phyloP scores from a whole-genome alignment of 306 rosid species.

The Vicia faba region DNA sequence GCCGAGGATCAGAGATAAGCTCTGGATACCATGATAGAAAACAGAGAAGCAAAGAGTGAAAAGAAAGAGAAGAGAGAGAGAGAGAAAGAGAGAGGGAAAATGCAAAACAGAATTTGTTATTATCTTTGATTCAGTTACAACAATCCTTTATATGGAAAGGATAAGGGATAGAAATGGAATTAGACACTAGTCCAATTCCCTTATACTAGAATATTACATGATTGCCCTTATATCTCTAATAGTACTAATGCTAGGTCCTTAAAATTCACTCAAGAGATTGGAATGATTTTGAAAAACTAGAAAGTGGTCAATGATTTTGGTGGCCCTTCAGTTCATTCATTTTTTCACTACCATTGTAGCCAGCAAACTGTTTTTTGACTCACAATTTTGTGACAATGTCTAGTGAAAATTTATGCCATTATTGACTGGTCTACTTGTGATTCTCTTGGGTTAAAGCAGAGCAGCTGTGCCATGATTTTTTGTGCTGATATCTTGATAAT shows the following conservation, averaged over 20 bases:
- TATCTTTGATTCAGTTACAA: too few species aligned
- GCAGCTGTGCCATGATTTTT: slow-evolving; percentile 3
- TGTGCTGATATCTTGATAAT: slow-evolving; percentile 12
- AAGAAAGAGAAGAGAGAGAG: too few species aligned
- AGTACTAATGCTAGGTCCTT: neutral
- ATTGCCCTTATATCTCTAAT: too few species aligned
- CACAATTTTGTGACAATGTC: slow-evolving; percentile 4
- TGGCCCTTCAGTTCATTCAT: slow-evolving; percentile 1
- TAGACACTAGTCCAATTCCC: too few species aligned
- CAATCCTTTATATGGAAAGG: too few species aligned
- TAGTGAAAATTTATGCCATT: neutral
- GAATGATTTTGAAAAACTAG: slow-evolving; percentile 11
- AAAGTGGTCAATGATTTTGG: slow-evolving; percentile 12
- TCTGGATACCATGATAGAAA: too few species aligned
- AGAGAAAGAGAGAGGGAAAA: too few species aligned
- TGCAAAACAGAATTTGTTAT: too few species aligned
- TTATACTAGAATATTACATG: too few species aligned
- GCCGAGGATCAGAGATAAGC: too few species aligned
- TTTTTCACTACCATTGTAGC: slow-evolving; percentile 1
- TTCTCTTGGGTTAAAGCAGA: slow-evolving; percentile 18
- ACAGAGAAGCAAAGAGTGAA: too few species aligned
- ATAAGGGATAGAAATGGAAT: too few species aligned
- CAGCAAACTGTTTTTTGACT: slow-evolving; percentile 3
- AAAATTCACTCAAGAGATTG: slow-evolving; percentile 11
- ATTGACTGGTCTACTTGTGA: slow-evolving; percentile 12